Base-by-base conservation (phyloP, 2,329 filamentous ascomycete species). In the Alternaria hordeiaustralica region DNA sequence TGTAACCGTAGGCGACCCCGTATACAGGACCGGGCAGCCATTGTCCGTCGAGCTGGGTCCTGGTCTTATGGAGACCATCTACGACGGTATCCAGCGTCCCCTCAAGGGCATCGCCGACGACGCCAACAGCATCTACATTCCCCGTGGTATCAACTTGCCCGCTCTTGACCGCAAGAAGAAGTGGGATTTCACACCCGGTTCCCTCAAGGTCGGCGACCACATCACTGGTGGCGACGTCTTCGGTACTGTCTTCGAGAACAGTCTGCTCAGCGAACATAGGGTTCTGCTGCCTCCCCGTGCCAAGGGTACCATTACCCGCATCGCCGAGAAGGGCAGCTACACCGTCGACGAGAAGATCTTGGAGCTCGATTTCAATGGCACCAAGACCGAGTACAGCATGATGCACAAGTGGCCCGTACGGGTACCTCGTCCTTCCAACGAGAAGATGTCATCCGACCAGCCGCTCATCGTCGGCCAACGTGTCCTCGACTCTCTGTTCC, bases 321-420 rank as follows among this genome's bases (percentile, higher is more conserved):
- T 98, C 76, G 89, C 94, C 36, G 85, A 90, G 73, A 94, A 96
- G 83, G 96, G 96, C 75, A 91, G 90, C 81, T 99, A 97, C 84
- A 97, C 93, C 4, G 94, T 99, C 33, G 92, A 91, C 60, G 92
- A 97, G 80, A 96, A 97, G 83, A 90, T 99, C 68, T 86, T 99
- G 77, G 95, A 97, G 82, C 87, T 98, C 68, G 96, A 99, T 81
- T 99, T 99, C 80, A 93, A 99, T 78, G 96, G 96, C 78, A 93
- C 94, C 84, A 97, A 95, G 87, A 92, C 91, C 61, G 92, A 95
- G 81, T 95, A 93, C 82, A 91, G 91, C 80, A 98, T 99, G 96
- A 97, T 98, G 94, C 96, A 99, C 84, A 89, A 90, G 71, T 99
- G 96, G 96, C 96, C 96, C 62, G 96, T 98, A 76, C 94, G 96